Base-by-base conservation (phyloP, 2,329 filamentous ascomycete genomes). In the Botrytis fragariae region DNA sequence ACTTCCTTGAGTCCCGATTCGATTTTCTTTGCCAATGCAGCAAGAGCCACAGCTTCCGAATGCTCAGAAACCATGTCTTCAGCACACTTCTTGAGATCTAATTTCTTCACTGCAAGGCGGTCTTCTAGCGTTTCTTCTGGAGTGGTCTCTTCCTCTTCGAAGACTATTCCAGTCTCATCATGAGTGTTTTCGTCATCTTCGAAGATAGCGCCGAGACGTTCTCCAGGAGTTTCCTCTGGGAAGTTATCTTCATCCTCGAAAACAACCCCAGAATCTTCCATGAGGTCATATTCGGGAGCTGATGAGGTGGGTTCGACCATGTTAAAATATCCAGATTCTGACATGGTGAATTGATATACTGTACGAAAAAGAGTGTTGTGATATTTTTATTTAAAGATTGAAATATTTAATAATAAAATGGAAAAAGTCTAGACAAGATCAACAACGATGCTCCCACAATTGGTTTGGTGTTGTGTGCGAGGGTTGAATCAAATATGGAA, bases 1-100 rank as follows among this genome's bases (percentile, higher is more conserved):
- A 72, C 70, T 42, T 72, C 70, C 29, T 67, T 65, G 3, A 72
- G 64, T n/a, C 70, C 70, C n/a, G 70, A 68, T 59, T 72, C 64
- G 25, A 72, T 72, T 39, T 45, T 72, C 32, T 72, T 65, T 45
- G 70, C 70, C 37, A 72, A 45, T 57, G 51, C 48, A 67, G 70
- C 45, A n/a, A 72, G 54, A 29, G 70, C 70, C n/a, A 72, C 22
- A 48, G 70, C 70, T 67, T 72, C 70, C 4, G 70, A 72, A 22
- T 72, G 70, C 8, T 72, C 61, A 18, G 45, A 39, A 25, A 72
- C 62, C 70, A 72, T 72, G 16, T 72, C 70, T 48, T 72, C 70
- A 16, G 70, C 70, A 37, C 61, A 67, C 37, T 61, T 72, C 39
- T 59, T 72, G 37, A 72, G 70, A 37, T 42, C 39, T n/a, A 61